Percentiles rank a stretch among this genome's conserved stretches.
Evolutionary conservation across 192 early-diverging fungal species (phyloP).

Genomic region (Entrophospora sp.): DNA sequence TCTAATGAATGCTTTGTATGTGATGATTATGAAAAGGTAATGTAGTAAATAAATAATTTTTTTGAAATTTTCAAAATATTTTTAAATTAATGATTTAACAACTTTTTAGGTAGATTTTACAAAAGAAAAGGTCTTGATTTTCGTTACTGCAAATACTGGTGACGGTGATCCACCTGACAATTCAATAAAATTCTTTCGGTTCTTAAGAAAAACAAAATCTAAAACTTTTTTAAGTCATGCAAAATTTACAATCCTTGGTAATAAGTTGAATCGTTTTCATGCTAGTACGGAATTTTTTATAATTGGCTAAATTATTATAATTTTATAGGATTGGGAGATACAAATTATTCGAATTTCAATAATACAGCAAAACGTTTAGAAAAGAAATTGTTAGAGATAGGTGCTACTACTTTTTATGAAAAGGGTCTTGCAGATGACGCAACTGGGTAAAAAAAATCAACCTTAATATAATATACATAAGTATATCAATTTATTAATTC

Average conservation of each 20-base stretch:
- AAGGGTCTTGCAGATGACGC: slow-evolving; percentile 88
- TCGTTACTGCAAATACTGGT: slow-evolving; percentile 87
- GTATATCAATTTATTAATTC: not conserved
- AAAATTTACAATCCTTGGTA: slow-evolving; percentile 36
- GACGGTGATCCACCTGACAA: slow-evolving; percentile 97
- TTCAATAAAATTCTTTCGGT: slow-evolving; percentile 81
- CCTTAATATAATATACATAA: not conserved
- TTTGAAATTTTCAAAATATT: not conserved
- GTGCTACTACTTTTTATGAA: slow-evolving; percentile 63
- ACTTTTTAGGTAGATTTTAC: slow-evolving; percentile 34
- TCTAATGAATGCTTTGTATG: slow-evolving; percentile 50
- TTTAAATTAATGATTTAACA: not conserved
- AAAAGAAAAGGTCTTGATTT: slow-evolving; percentile 51
- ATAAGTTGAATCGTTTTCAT: not conserved
- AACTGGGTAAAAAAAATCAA: slow-evolving; percentile 50
- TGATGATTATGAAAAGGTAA: slow-evolving; percentile 68
- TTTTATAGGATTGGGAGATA: slow-evolving; percentile 75
- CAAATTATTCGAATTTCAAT: slow-evolving; percentile 91
- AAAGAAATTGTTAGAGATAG: slow-evolving; percentile 62
- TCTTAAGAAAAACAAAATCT: slow-evolving; percentile 63
- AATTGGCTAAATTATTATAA: not conserved
- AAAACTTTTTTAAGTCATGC: slow-evolving; percentile 46
- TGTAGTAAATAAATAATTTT: not conserved
- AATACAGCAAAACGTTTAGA: slow-evolving; percentile 78
- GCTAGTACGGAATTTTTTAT: not conserved